Conservation (phyloP, 495 filamentous ascomycete genomes). For the Rhizodiscina lignyota region DNA sequence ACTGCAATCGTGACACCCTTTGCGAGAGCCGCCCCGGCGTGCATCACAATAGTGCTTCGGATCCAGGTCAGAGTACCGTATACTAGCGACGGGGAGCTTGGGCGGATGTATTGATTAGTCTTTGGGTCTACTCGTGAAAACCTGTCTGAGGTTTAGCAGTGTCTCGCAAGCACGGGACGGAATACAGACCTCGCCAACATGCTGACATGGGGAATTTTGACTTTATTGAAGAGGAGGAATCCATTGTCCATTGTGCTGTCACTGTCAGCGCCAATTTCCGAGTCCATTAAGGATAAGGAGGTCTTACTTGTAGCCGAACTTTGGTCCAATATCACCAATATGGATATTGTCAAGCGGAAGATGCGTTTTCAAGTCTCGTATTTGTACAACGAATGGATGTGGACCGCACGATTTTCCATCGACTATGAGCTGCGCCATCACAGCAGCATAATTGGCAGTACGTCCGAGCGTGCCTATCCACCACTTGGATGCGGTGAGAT, state of each 20-base stretch:
- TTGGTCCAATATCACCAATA: conserved; percentile 60
- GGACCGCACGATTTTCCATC: conserved; percentile 47
- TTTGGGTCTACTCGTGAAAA: conserved; percentile 45
- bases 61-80: conserved; percentile 63
- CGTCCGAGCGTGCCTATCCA: conserved; percentile 61
- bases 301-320: conserved; percentile 58
- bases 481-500: conserved; percentile 57
- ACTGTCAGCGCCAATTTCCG: not conserved
- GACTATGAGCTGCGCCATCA: conserved; percentile 56
- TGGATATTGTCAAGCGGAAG: conserved; percentile 51
- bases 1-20: conserved; percentile 60
- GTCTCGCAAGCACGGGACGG: not conserved
- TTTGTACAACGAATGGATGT: conserved; percentile 61
- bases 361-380: conserved; percentile 53
- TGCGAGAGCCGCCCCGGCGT: conserved; percentile 49
- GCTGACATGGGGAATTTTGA: conserved; percentile 50
- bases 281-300: conserved; percentile 6
- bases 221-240: conserved; percentile 53
- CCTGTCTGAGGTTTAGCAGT: conserved; percentile 11
- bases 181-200: conserved; percentile 35
- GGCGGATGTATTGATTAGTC: conserved; percentile 44
- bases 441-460: conserved; percentile 58
- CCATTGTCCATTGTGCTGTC: conserved; percentile 76
- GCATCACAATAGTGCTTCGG: conserved; percentile 51
- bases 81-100: conserved; percentile 43